phyloP scores from a whole-genome alignment of 345 rosid genomes.

The Luvunga scandens region DNA sequence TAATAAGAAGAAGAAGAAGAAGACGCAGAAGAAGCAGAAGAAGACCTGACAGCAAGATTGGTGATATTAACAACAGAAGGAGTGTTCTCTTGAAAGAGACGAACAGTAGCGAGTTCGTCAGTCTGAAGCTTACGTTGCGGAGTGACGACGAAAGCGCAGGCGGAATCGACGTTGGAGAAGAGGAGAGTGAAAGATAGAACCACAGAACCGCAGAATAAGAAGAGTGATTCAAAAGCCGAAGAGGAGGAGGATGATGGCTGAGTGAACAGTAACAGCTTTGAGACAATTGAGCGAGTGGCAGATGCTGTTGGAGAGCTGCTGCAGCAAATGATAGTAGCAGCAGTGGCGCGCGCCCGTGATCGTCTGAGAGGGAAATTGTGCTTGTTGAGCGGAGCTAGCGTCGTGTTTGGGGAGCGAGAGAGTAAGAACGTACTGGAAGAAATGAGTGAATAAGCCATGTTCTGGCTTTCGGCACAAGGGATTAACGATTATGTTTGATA shows the following conservation, averaged over 20 bases:
- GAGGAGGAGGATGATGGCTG: conserved; percentile 6
- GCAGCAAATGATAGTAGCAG: conserved; percentile 2
- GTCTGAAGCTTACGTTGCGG: conserved; percentile 68
- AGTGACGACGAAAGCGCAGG: conserved; percentile 69
- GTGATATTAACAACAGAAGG: conserved; percentile 97
- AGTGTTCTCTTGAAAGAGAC: conserved; percentile 88
- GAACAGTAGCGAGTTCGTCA: conserved; percentile 91
- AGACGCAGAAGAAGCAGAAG: too few species aligned
- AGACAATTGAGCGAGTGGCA: background rate
- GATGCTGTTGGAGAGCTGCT: conserved; percentile 1
- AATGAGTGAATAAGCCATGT: conserved; percentile 59
- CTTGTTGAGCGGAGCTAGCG: conserved; percentile 13
- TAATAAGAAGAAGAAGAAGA: too few species aligned
- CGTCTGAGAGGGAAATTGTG: conserved; percentile 20
- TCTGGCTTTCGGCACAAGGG: background rate
- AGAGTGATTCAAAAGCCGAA: conserved; percentile 41
- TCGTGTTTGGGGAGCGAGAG: conserved; percentile 42
- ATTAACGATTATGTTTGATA: background rate
- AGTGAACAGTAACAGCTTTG: background rate
- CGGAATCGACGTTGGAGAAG: conserved; percentile 49
- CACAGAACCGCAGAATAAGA: conserved; percentile 63
- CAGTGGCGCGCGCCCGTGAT: background rate
- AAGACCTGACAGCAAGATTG: conserved; percentile 87
- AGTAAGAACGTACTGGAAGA: conserved; percentile 38
- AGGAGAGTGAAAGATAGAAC: conserved; percentile 64